Evolutionary conservation across 495 filamentous ascomycete genomes (phyloP), one percentile per base, ranked within the genome.

Genomic region (Choiromyces venosus): DNA sequence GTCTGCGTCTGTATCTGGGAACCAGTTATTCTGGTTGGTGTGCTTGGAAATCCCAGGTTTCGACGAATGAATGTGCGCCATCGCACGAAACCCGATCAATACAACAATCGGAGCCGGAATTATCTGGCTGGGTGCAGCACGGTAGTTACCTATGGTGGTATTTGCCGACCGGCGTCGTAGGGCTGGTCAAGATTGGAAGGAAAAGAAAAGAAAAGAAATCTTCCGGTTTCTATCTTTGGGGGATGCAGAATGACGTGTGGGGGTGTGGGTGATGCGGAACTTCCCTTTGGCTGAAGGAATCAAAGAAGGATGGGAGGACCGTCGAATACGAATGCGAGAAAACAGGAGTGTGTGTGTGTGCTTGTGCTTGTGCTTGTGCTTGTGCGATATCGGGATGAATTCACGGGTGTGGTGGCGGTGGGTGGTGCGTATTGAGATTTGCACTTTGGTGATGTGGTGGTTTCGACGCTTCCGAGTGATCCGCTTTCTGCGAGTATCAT

Each of bases 201-300:
- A 33, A 56, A 29, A 56, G 8, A 33, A 56, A 29, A 56, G 8
- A 56, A 56, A 56, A 25, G 9, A 56, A 56, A 56, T 14, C 9
- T 56, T 56, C n/a, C 8, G 3, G 46, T 25, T 52, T 52, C 46
- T 12, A 3, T 16, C 4, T 25, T 12, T 67, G 36, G 5, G 29
- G 40, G 40, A 68, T 25, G 40, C 37, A 19, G 66, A 21, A 68
- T 29, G 16, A 35, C 68, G 40, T 70, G 19, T 44, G 42, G 33
- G 25, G 25, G 37, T 44, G 42, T 52, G 25, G 25, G 37, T 70
- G 39, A 52, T 67, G 35, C 40, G 42, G 35, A 21, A 29, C 33
- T 46, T 52, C 68, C 68, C 38, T 46, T 29, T 66, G 40, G 42
- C 68, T 25, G 39, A 16, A 52, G 40, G 42, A 46, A 66, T 25